Conservation (phyloP, 2,329 filamentous ascomycete species). For the Elsinoe arachidis region DNA sequence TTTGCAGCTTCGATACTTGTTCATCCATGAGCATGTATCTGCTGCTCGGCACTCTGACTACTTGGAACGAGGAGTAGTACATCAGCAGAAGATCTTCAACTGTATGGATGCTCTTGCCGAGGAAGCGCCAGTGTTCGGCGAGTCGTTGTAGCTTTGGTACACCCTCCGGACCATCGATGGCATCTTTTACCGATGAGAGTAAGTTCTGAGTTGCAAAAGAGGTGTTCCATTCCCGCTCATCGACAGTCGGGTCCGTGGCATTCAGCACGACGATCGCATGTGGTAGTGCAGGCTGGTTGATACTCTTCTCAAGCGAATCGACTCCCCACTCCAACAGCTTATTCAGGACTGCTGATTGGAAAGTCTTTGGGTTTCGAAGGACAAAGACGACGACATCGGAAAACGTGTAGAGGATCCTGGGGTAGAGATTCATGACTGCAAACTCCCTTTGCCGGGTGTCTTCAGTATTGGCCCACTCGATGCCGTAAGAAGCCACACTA, state of each 20-base stretch:
- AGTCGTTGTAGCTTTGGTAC: constrained; percentile 30
- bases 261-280: constrained; percentile 46
- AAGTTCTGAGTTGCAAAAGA: constrained; percentile 27
- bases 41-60: constrained; percentile 40
- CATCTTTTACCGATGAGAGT: constrained; percentile 25
- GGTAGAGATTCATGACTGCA: constrained; percentile 29
- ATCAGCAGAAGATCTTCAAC: constrained; percentile 40
- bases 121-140: constrained; percentile 35
- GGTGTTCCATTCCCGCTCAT: constrained; percentile 28
- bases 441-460: constrained; percentile 23
- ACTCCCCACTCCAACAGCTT: constrained; percentile 44
- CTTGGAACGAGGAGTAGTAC: constrained; percentile 43
- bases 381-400: constrained; percentile 34
- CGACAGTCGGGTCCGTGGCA: constrained; percentile 25
- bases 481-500: constrained; percentile 12
- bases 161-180: constrained; percentile 25
- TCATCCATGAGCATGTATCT: constrained; percentile 41
- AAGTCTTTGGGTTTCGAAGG: constrained; percentile 27
- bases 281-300: constrained; percentile 48
- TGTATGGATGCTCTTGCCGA: constrained; percentile 35
- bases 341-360: constrained; percentile 27
- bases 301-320: constrained; percentile 44
- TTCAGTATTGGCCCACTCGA: constrained; percentile 22
- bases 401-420: constrained; percentile 32
- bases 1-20: constrained; percentile 41